phyloP scores from a whole-genome alignment of 2,329 filamentous ascomycete genomes.

The Orbilia brochopaga region DNA sequence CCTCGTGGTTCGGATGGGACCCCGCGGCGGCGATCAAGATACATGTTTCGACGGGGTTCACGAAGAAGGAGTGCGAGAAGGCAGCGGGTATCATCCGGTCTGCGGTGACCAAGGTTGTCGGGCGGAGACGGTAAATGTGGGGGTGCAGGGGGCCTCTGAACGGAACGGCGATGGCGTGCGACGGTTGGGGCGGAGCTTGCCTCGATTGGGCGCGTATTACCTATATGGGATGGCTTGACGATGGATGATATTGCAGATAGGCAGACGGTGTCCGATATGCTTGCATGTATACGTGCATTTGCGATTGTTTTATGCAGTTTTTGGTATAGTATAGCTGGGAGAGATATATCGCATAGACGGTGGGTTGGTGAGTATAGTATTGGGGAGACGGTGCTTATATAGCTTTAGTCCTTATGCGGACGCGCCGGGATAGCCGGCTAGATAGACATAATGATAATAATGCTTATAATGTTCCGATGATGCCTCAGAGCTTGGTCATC shows the following conservation, averaged over 20 bases:
- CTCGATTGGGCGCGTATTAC: background rate
- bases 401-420: constrained; percentile 50
- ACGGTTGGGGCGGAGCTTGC: no score
- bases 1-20: constrained; percentile 72
- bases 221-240: constrained; percentile 3
- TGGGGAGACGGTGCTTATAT: no score
- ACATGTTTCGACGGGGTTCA: constrained; percentile 83
- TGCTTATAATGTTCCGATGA: background rate
- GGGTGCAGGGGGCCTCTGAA: background rate
- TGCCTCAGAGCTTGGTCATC: no score
- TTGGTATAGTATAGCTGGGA: no score
- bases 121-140: constrained; percentile 58
- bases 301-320: no score
- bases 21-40: constrained; percentile 78
- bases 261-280: no score
- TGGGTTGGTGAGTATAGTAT: no score
- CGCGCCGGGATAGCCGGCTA: constrained; percentile 6
- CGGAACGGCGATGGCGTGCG: background rate
- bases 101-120: constrained; percentile 91
- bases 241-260: constrained; percentile 1
- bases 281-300: constrained; percentile 12
- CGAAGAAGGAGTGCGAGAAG: constrained; percentile 95
- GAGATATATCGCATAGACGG: no score
- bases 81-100: constrained; percentile 85
- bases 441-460: constrained; percentile 51